Evolutionary conservation across 225 moss, liverwort and hornwort species (phyloP).

Genomic region (Asterella californica): DNA sequence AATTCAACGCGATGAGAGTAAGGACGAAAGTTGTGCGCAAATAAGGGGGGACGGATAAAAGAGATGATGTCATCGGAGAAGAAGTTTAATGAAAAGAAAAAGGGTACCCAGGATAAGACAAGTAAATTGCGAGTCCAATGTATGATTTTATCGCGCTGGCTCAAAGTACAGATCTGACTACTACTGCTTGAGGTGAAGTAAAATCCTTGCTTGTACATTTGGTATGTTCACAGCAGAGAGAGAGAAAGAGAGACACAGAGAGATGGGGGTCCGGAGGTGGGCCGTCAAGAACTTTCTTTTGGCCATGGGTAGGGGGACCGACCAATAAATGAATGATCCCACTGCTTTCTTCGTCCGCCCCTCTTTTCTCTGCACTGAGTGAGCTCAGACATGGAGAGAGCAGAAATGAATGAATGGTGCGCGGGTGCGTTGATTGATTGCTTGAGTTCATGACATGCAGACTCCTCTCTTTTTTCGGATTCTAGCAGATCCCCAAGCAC

Average conservation of each 20-base stretch:
- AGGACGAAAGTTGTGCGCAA: background rate
- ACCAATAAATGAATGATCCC: background rate
- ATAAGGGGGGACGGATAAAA: too few species aligned
- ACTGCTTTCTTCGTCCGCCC: background rate
- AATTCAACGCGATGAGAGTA: background rate
- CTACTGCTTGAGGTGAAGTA: background rate
- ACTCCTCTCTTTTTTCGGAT: constrained; percentile 1
- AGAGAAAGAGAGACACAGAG: background rate
- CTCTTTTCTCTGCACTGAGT: background rate
- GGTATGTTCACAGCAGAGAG: background rate
- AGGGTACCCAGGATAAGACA: too few species aligned
- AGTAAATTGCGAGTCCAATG: too few species aligned
- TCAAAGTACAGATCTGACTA: too few species aligned
- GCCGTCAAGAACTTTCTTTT: background rate
- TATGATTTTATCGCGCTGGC: too few species aligned
- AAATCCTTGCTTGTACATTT: background rate
- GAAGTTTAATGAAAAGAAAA: too few species aligned
- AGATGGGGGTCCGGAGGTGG: background rate
- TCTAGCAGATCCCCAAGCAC: background rate
- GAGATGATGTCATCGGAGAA: too few species aligned
- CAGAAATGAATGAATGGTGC: background rate
- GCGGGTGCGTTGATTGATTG: background rate
- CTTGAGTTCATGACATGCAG: background rate
- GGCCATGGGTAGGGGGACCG: background rate
- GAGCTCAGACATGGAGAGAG: background rate